Conservation (phyloP, 306 rosid genomes). For the Vigna unguiculata region DNA sequence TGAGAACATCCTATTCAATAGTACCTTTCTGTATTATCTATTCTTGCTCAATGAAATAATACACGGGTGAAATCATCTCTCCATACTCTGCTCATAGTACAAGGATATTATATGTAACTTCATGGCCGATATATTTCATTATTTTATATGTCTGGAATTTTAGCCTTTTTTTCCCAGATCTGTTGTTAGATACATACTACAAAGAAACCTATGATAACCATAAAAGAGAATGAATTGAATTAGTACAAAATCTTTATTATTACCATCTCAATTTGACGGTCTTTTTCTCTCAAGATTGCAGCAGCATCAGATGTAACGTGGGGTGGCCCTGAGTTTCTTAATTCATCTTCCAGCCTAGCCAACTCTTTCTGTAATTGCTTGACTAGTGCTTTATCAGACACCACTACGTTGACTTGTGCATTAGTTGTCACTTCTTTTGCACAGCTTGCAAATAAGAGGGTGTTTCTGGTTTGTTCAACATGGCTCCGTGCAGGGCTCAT, state of each 20-base stretch:
- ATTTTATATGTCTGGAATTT: conserved; percentile 20
- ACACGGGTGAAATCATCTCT: not conserved
- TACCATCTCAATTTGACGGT: conserved; percentile 86
- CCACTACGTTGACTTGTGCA: conserved; percentile 89
- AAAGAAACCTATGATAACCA: conserved; percentile 25
- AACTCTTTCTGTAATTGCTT: conserved; percentile 90
- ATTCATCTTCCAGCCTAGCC: conserved; percentile 80
- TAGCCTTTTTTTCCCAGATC: not conserved
- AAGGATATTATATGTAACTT: conserved; percentile 11
- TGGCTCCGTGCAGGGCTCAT: conserved; percentile 96
- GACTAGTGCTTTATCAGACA: conserved; percentile 96
- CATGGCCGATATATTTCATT: conserved; percentile 6
- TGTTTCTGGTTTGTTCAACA: conserved; percentile 94
- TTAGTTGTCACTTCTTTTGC: conserved; percentile 92
- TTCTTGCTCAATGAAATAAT: not conserved
- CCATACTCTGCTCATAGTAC: not conserved
- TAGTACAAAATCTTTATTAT: conserved; percentile 8
- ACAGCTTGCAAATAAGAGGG: conserved; percentile 98
- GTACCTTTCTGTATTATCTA: not conserved
- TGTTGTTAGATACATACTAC: not conserved
- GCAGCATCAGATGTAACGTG: conserved; percentile 55
- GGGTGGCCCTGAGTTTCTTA: conserved; percentile 62
- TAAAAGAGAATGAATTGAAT: conserved; percentile 1
- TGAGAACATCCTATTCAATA: not conserved
- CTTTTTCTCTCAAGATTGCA: conserved; percentile 75